Evolutionary conservation across 148 eudicot species (phyloP).

Genomic region (Diospyros kaki): DNA sequence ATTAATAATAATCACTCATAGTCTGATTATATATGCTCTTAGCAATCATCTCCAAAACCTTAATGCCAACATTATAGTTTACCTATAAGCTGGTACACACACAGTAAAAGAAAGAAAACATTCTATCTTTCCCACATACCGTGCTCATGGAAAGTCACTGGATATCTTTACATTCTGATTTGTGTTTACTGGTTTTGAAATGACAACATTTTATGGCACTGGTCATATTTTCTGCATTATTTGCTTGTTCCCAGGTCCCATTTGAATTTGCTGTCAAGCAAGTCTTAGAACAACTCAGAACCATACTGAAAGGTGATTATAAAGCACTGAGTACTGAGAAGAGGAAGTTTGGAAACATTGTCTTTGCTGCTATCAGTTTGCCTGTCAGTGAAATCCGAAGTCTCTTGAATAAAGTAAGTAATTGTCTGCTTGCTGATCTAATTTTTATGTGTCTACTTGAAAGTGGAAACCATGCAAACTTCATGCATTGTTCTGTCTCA

Average conservation of each 20-base stretch:
- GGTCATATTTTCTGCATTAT: neutral
- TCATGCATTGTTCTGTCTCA: neutral
- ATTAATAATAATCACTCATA: neutral
- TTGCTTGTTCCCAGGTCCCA: constrained; percentile 58
- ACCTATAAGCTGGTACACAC: neutral
- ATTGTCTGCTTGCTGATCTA: neutral
- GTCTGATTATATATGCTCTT: neutral
- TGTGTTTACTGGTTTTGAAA: neutral
- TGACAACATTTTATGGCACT: neutral
- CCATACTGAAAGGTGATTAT: constrained; percentile 68
- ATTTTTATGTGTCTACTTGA: neutral
- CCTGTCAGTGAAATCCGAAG: constrained; percentile 48
- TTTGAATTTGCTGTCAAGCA: constrained; percentile 59
- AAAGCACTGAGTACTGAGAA: constrained; percentile 57
- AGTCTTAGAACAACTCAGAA: constrained; percentile 64
- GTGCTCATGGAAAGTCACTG: neutral
- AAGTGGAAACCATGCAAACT: neutral
- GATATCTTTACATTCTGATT: neutral
- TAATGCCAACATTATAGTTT: neutral
- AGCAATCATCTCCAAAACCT: neutral
- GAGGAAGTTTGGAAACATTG: constrained; percentile 62
- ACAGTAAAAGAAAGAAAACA: neutral
- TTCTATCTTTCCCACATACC: neutral
- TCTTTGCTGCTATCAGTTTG: constrained; percentile 72
- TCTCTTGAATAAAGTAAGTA: constrained; percentile 55